phyloP scores from a whole-genome alignment of 2,329 filamentous ascomycete genomes.

The Monilinia fructicola region DNA sequence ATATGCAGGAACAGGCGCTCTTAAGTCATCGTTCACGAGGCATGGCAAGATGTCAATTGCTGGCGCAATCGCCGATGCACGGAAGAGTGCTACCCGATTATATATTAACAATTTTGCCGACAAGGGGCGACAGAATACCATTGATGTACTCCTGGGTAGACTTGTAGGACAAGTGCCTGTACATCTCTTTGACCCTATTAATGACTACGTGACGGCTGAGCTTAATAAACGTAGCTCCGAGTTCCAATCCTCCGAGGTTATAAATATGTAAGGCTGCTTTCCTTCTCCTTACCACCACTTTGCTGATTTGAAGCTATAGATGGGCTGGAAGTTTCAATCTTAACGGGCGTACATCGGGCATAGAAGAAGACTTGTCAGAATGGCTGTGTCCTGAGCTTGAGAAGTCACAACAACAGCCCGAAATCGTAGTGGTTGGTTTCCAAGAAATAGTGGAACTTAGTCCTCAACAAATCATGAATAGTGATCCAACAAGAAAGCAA shows the following conservation, averaged over 20 bases:
- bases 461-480: conserved; percentile 98
- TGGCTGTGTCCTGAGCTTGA: conserved; percentile 77
- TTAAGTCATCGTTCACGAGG: conserved; percentile 93
- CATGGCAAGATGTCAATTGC: conserved; percentile 94
- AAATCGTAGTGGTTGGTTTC: conserved; percentile 88
- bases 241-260: conserved; percentile 71
- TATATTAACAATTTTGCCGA: conserved; percentile 99
- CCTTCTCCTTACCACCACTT: not conserved
- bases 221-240: conserved; percentile 66
- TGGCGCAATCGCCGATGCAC: conserved; percentile 88
- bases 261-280: conserved; percentile 57
- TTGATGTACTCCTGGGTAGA: conserved; percentile 86
- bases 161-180: conserved; percentile 80
- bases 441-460: conserved; percentile 98
- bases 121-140: conserved; percentile 87
- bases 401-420: conserved; percentile 62
- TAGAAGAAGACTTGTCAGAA: conserved; percentile 74
- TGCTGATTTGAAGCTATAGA: conserved; percentile 28
- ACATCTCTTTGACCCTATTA: conserved; percentile 88
- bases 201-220: conserved; percentile 81
- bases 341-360: conserved; percentile 79
- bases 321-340: conserved; percentile 89
- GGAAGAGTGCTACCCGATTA: conserved; percentile 89
- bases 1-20: conserved; percentile 91
- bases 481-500: conserved; percentile 81